Percentiles rank a stretch among this genome's conserved stretches.
Evolutionary conservation across 768 basidiomycete genomes (phyloP).

Genomic region (Russula olivacea): DNA sequence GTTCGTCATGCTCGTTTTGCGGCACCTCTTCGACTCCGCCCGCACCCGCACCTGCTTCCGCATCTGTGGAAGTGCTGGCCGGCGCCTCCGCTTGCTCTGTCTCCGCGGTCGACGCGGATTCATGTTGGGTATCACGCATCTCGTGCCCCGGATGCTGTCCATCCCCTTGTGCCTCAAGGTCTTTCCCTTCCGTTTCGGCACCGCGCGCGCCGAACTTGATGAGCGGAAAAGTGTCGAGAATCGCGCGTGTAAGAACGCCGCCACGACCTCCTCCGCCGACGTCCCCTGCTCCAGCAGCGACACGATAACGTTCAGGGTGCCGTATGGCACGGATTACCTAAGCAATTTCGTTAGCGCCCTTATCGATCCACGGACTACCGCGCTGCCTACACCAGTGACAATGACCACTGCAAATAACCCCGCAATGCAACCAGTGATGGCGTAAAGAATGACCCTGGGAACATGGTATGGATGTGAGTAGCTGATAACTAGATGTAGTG

Average conservation of each 20-base stretch:
- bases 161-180: conserved; percentile 6
- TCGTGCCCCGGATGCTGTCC: not conserved
- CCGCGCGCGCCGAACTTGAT: conserved; percentile 63
- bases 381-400: conserved; percentile 61
- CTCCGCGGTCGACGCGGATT: not conserved
- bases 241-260: conserved; percentile 66
- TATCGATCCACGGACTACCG: not conserved
- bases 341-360: not conserved
- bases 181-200: conserved; percentile 10
- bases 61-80: not conserved
- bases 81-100: not conserved
- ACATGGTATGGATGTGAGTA: not conserved
- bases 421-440: conserved; percentile 85
- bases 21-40: not conserved
- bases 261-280: conserved; percentile 32
- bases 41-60: too few relatives aligned
- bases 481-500: conserved; percentile 3
- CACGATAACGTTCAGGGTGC: conserved; percentile 84
- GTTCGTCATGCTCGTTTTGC: not conserved
- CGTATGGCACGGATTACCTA: conserved; percentile 77
- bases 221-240: conserved; percentile 92
- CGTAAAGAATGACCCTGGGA: conserved; percentile 73
- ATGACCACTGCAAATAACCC: conserved; percentile 81
- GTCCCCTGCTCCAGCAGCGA: conserved; percentile 42
- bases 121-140: not conserved